Evolutionary conservation across 352 stramenopile genomes (phyloP), one percentile per base, ranked within the genome.

Genomic region (Phytophthora quininea): DNA sequence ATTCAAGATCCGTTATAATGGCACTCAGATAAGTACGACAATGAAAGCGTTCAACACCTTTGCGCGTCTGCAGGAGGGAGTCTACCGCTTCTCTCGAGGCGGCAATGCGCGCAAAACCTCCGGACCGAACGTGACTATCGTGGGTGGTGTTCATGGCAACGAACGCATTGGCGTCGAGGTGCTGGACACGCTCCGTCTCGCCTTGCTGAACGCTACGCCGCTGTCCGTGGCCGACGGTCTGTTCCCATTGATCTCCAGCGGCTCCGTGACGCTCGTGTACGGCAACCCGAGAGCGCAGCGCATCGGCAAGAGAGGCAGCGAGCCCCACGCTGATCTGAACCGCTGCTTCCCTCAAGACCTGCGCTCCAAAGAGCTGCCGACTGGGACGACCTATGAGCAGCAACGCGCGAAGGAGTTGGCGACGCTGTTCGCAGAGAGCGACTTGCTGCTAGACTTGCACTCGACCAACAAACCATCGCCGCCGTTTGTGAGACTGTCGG

Each of bases 381-480:
- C 19, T 24, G 19, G 19, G 19, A 24, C 31, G 10, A 38, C 30
- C 38, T 91, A 89, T 62, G 86, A 94, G 62, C 56, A 82, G 31
- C 54, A 45, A n/a, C 80, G 86, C 3, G 86, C 84, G 29, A 71
- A 73, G 4, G 71, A 88, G 59, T 74, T 94, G 30, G 84, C 79
- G 32, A 74, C 86, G 33, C 53, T 90, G 42, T 69, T 91, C 6
- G 77, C 71, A 3, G 12, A 64, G 8, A 87, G 67, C 43, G 77
- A 92, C 68, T 51, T 94, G 51, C 56, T 94, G 58, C 58, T 94
- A 50, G 82, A 94, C 63, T 57, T 92, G 43, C 86, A 94, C 62
- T 90, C 86, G 69, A 91, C 86, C 24, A 94, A 94, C 69, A 90
- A 90, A 46, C 80, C 82, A 30, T 92, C 86, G 3, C 61, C 62